A percentile compares a stretch with the other conserved stretches of the same genome.
These are phyloP conservation scores for Chamaecyparis obtusa DNA, from an alignment of 75 land plant species.

Conservation along the genomic window DNA sequence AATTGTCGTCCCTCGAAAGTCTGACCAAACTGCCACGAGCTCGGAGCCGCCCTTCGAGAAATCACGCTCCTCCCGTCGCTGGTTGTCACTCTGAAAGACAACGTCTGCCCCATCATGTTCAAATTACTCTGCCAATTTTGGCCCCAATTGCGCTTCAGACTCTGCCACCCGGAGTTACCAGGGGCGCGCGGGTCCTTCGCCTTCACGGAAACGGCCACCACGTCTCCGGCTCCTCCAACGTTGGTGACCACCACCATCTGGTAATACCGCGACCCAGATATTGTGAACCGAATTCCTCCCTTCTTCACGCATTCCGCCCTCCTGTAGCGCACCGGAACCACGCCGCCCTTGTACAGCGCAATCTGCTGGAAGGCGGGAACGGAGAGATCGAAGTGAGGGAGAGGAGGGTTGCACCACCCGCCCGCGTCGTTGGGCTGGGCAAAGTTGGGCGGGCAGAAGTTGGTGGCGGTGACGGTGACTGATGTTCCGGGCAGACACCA, in stretches of 20 bases:
- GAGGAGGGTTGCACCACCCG: conserved; percentile 26
- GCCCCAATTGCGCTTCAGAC: conserved; percentile 20
- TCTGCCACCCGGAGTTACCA: conserved; percentile 9
- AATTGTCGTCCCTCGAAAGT: conserved; percentile 12
- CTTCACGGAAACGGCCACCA: conserved; percentile 18
- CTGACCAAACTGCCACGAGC: conserved; percentile 16
- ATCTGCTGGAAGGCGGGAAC: conserved; percentile 17
- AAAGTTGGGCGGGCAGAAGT: conserved; percentile 21
- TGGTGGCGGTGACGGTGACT: conserved; percentile 20
- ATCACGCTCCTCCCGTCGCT: conserved; percentile 12
- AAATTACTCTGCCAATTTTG: conserved; percentile 17
- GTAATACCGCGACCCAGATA: background rate
- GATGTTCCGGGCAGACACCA: conserved; percentile 15
- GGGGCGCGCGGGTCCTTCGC: background rate
- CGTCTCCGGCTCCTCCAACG: conserved; percentile 26
- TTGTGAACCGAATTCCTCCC: background rate
- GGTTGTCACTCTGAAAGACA: conserved; percentile 16
- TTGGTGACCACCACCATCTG: conserved; percentile 1
- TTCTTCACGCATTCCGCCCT: background rate
- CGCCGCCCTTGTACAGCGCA: conserved; percentile 11
- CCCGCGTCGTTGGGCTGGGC: background rate
- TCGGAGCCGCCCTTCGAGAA: conserved; percentile 8
- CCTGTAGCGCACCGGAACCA: conserved; percentile 15
- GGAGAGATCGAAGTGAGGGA: conserved; percentile 19
- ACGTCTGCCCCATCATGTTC: conserved; percentile 10